phyloP scores from a whole-genome alignment of 2,329 filamentous ascomycete genomes.

The Arthrobotrys entomopaga region DNA sequence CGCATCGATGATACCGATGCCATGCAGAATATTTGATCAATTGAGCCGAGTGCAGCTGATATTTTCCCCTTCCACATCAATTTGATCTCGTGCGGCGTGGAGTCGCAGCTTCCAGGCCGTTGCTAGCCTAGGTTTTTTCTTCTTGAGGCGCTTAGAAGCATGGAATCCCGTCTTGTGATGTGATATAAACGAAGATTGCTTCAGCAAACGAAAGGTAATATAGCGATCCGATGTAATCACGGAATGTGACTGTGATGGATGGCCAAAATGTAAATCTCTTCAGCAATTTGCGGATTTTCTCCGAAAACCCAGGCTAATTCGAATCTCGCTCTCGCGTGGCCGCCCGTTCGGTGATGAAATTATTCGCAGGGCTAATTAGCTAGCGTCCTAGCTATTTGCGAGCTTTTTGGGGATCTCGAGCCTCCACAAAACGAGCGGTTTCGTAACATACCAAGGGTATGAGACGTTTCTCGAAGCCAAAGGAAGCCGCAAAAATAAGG shows the following conservation, averaged over 20 bases:
- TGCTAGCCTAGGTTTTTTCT: neutral
- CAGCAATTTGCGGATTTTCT: neutral
- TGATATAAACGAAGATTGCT: slow-evolving; percentile 7
- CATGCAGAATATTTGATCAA: too few relatives aligned
- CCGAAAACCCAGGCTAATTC: neutral
- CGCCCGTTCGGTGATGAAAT: neutral
- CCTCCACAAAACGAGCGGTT: too few relatives aligned
- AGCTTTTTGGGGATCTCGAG: too few relatives aligned
- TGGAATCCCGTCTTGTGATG: neutral
- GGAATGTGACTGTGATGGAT: slow-evolving; percentile 3
- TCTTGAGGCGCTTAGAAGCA: slow-evolving; percentile 12
- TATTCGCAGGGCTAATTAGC: slow-evolving; percentile 10
- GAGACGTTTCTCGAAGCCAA: slow-evolving; percentile 9
- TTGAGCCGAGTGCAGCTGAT: too few relatives aligned
- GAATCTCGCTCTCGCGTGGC: slow-evolving; percentile 3
- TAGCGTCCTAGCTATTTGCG: neutral
- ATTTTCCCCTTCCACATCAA: too few relatives aligned
- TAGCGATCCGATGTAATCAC: neutral
- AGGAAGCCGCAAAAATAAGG: neutral
- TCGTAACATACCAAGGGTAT: too few relatives aligned
- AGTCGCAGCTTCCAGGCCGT: neutral
- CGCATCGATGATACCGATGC: too few relatives aligned
- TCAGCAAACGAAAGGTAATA: neutral
- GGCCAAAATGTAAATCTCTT: too few relatives aligned
- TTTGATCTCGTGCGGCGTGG: neutral